phyloP scores from a whole-genome alignment of 1,284 basidiomycete species.

The Heterobasidion annosum region DNA sequence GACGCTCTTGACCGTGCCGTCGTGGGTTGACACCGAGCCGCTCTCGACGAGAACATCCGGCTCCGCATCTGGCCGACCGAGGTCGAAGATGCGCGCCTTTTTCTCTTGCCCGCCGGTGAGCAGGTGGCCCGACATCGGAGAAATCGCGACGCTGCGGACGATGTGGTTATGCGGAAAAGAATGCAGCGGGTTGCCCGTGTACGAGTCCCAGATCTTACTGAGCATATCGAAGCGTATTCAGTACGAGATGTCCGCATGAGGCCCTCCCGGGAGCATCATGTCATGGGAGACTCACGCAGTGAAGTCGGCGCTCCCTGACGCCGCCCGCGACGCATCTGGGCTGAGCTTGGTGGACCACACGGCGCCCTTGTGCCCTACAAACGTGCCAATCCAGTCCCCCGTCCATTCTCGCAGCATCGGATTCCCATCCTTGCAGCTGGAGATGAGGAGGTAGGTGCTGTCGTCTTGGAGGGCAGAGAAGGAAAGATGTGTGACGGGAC shows the following conservation, averaged over 20 bases:
- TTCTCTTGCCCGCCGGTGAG: constrained; percentile 97
- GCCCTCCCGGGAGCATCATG: neutral
- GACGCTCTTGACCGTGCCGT: constrained; percentile 86
- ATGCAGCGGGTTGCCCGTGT: constrained; percentile 77
- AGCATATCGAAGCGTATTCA: neutral
- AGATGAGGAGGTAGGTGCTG: constrained; percentile 80
- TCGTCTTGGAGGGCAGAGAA: constrained; percentile 84
- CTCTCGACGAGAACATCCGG: constrained; percentile 69
- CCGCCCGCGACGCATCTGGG: constrained; percentile 78
- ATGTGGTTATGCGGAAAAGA: constrained; percentile 98
- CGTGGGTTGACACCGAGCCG: constrained; percentile 63
- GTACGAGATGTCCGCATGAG: neutral
- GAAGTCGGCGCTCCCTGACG: constrained; percentile 95
- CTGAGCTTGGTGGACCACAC: constrained; percentile 97
- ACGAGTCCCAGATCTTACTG: constrained; percentile 98
- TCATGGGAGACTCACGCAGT: constrained; percentile 65
- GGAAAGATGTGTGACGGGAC: constrained; percentile 90
- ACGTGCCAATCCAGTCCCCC: constrained; percentile 98
- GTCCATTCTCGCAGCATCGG: constrained; percentile 96
- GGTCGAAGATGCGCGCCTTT: constrained; percentile 92
- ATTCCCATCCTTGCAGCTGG: constrained; percentile 94
- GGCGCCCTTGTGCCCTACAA: constrained; percentile 97
- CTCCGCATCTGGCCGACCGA: constrained; percentile 76
- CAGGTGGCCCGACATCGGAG: constrained; percentile 56
- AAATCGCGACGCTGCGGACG: constrained; percentile 89